Base-by-base conservation (phyloP, 768 basidiomycete species). In the Melanogaster broomeanus region DNA sequence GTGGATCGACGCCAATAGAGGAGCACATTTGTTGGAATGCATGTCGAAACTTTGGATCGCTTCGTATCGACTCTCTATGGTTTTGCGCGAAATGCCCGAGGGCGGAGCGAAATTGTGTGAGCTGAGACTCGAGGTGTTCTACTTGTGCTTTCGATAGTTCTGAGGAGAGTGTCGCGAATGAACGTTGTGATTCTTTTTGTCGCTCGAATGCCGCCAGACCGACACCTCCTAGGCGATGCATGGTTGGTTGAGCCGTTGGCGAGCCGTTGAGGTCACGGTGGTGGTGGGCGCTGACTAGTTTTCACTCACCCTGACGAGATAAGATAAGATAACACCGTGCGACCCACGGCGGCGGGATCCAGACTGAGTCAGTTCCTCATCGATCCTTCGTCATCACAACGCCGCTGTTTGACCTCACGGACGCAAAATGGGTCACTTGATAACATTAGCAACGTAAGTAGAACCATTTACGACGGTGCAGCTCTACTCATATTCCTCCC, bases 11-110 rank as follows among this genome's bases (percentile, higher is more conserved):
- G 28, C 93, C 93, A 49, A 99, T 90, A 15, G 88, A 85, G 2
- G 88, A 81, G 66, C 97, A 99, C 93, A 99, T 97, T 52, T 91
- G 88, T 58, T 94, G 91, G 71, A 98, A 98, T 18, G 84, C 88
- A 76, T 88, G 88, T 4, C 97, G 81, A 67, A 99, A 95, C 3
- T 80, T 78, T 2, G 96, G 93, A 58, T 96, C 89, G 45, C 77
- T 76, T 51, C 83, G 82, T 64, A 99, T 98, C 50, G 87, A 83
- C 38, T 87, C 82, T 44, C 92, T 85, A 67, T 98, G 94, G 9
- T 83, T 83, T 22, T 81, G 72, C 2, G 94, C 92, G 61, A 98
- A 99, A 51, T 78, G 79, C 3, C 81, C 71, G 43, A 98, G 82
- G 0, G 91, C 83, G 3, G 83, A 75, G 60, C 90, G 90, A 72